Evolutionary conservation across 257 asterid species (phyloP).

Genomic region (Echites panduratus): DNA sequence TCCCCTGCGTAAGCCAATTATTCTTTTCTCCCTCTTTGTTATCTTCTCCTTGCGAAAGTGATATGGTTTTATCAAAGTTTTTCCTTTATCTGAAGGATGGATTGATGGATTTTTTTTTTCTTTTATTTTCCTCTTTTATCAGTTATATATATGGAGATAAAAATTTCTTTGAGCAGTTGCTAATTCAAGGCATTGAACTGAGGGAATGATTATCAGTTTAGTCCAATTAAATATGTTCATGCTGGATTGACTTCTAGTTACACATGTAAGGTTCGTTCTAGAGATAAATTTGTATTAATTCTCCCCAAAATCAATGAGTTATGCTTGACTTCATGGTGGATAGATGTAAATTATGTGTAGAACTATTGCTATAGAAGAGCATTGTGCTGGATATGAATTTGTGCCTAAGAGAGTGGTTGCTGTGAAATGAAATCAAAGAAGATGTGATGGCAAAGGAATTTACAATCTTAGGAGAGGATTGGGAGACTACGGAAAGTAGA

Average conservation of each 20-base stretch:
- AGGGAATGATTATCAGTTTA: background rate
- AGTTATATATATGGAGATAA: too few relatives aligned
- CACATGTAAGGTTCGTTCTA: background rate
- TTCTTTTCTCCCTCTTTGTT: background rate
- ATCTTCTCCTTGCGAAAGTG: background rate
- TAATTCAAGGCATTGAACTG: background rate
- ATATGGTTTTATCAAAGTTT: background rate
- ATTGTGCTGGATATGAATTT: background rate
- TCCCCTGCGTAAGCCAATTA: conserved; percentile 56
- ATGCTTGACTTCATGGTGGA: background rate
- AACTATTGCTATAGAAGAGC: background rate
- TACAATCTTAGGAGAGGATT: background rate
- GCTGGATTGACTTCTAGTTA: background rate
- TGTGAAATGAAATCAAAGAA: background rate
- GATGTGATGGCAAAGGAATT: background rate
- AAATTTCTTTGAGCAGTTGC: background rate
- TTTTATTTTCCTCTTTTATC: background rate
- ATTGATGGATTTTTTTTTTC: background rate
- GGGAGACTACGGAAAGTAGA: background rate
- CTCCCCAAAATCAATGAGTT: background rate
- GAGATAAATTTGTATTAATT: background rate
- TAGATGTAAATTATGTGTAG: background rate
- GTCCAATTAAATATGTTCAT: background rate
- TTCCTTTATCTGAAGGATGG: background rate
- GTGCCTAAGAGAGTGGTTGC: background rate